Base-by-base conservation (phyloP, 345 rosid genomes). In the Physaria fendleri region DNA sequence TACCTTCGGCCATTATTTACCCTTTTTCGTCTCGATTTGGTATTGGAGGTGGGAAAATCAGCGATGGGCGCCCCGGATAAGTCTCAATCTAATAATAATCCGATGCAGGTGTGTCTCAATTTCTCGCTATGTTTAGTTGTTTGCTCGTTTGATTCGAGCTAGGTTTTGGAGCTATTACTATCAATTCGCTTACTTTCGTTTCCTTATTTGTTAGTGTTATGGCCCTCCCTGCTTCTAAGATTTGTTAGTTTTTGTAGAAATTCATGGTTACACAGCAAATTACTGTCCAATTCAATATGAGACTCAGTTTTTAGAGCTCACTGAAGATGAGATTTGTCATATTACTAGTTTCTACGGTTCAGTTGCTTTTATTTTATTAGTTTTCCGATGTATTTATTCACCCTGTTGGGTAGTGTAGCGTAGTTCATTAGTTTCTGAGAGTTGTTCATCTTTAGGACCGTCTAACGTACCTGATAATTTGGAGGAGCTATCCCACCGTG, bases 1-100 rank as follows among this genome's bases (percentile, higher is more conserved):
- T 56, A 55, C 47, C 50, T 49, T 45, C 70, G 42, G 65, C 61
- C 39, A 32, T 21, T 50, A 18, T 66, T 16, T 50, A 17, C 59
- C 62, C 43, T 56, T 59, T 34, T 46, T 55, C 58, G 12, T 20
- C 64, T 70, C 45, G 71, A 38, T 63, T 57, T 58, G 68, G 74
- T 65, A 53, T 55, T 59, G 41, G 65, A 43, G 72, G 55, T 64
- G 29, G 71, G 32, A 63, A 37, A 71, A 74, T 62, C 64, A 59
- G 76, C 63, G 65, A 93, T 93, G 99, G 97, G 89, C 79, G 87
- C 80, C 21, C 85, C 69, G 39, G 99, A 88, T 65, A 93, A 87
- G 74, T 79, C 88, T 6, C 86, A 82, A 72, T 59, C 85, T 28
- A 80, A 76, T 67, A 62, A 86, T 63, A 87, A 83, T 77, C 69